phyloP scores from a whole-genome alignment of 257 asterid genomes.

The Solanum pimpinellifolium region DNA sequence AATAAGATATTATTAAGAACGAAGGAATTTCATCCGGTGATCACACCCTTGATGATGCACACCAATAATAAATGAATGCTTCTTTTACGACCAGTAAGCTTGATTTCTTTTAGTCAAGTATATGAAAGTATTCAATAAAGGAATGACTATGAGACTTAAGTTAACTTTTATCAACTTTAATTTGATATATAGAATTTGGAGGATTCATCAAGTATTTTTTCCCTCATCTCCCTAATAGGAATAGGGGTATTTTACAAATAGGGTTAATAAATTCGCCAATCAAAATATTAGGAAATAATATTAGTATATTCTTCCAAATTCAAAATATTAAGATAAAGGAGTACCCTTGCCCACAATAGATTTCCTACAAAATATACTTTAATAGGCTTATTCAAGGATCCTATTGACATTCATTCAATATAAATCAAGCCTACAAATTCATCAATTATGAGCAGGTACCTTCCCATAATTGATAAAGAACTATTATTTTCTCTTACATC shows the following conservation, averaged over 20 bases:
- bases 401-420: not conserved
- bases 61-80: not conserved
- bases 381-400: not conserved
- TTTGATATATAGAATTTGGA: not conserved
- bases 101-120: not conserved
- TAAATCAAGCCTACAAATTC: not conserved
- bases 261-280: not conserved
- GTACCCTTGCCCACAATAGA: no score
- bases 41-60: not conserved
- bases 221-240: not conserved
- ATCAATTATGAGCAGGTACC: not conserved
- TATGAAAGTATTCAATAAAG: not conserved
- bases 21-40: not conserved
- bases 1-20: not conserved
- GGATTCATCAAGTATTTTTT: not conserved
- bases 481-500: not conserved
- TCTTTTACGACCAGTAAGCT: no score
- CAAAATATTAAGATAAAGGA: not conserved
- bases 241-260: not conserved
- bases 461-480: not conserved
- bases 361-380: no score
- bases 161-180: not conserved
- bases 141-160: not conserved
- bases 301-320: not conserved
- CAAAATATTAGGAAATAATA: not conserved